A percentile compares a stretch with the other conserved stretches of the same genome.
Conservation (phyloP, 192 early-diverging fungal species). For the Coemansia sp. region DNA sequence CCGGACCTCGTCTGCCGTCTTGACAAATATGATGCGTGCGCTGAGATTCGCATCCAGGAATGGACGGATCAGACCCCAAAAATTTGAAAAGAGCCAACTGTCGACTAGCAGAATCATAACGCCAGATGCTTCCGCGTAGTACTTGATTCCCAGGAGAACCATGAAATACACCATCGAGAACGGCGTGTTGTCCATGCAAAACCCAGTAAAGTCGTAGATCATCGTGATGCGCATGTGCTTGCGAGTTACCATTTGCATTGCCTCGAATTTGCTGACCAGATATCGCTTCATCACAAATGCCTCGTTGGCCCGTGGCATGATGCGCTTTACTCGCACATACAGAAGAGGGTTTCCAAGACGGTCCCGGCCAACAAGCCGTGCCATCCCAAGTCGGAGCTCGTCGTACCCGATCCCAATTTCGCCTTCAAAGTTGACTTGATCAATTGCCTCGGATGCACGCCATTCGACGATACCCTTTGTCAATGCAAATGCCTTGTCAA, state of each 20-base stretch:
- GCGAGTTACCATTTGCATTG: constrained; percentile 27
- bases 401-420: constrained; percentile 25
- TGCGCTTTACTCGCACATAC: constrained; percentile 22
- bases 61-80: constrained; percentile 42
- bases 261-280: constrained; percentile 30
- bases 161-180: constrained; percentile 41
- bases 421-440: constrained; percentile 35
- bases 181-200: constrained; percentile 46
- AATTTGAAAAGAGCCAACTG: constrained; percentile 53
- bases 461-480: constrained; percentile 30
- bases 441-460: constrained; percentile 36
- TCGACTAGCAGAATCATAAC: constrained; percentile 48
- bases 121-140: constrained; percentile 39
- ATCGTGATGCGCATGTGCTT: constrained; percentile 22
- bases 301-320: constrained; percentile 45
- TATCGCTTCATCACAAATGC: constrained; percentile 35
- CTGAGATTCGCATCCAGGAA: constrained; percentile 47
- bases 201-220: constrained; percentile 46
- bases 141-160: constrained; percentile 29
- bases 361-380: constrained; percentile 36
- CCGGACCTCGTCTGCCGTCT: constrained; percentile 31
- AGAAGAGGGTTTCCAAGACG: constrained; percentile 29
- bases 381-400: constrained; percentile 32
- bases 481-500: constrained; percentile 22
- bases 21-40: constrained; percentile 47